Evolutionary conservation across 2,329 filamentous ascomycete species (phyloP).

Genomic region (Alternaria sp.): DNA sequence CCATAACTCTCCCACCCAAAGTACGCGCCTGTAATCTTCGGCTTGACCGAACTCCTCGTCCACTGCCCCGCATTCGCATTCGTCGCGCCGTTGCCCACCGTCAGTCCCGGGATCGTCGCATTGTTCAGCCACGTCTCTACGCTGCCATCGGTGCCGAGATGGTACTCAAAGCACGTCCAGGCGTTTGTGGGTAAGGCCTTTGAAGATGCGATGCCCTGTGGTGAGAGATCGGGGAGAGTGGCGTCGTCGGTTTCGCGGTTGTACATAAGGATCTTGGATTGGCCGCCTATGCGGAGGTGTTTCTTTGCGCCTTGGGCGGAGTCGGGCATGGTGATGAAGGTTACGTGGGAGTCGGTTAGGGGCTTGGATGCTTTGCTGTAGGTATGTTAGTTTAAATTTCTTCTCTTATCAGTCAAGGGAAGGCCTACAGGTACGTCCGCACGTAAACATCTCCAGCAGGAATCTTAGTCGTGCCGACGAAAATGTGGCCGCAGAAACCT

Average conservation of each 20-base stretch:
- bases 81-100: constrained; percentile 52
- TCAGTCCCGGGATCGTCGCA: constrained; percentile 59
- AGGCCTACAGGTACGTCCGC: constrained; percentile 60
- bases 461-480: constrained; percentile 64
- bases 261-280: constrained; percentile 68
- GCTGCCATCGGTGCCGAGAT: constrained; percentile 63
- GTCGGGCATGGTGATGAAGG: constrained; percentile 70
- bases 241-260: constrained; percentile 69
- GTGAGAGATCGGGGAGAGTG: constrained; percentile 66
- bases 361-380: constrained; percentile 62
- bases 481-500: constrained; percentile 61
- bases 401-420: neutral
- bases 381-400: neutral
- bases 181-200: constrained; percentile 56
- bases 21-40: constrained; percentile 62
- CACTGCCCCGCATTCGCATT: constrained; percentile 62
- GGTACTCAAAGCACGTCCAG: constrained; percentile 69
- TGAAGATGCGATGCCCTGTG: constrained; percentile 64
- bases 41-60: constrained; percentile 57
- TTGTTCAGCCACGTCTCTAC: constrained; percentile 68
- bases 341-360: constrained; percentile 65
- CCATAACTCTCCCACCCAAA: constrained; percentile 70
- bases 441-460: constrained; percentile 66
- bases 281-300: constrained; percentile 67
- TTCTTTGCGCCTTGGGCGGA: constrained; percentile 61